Evolutionary conservation across 108 stramenopile genomes (phyloP).

Genomic region (Skeletonema tropicum): DNA sequence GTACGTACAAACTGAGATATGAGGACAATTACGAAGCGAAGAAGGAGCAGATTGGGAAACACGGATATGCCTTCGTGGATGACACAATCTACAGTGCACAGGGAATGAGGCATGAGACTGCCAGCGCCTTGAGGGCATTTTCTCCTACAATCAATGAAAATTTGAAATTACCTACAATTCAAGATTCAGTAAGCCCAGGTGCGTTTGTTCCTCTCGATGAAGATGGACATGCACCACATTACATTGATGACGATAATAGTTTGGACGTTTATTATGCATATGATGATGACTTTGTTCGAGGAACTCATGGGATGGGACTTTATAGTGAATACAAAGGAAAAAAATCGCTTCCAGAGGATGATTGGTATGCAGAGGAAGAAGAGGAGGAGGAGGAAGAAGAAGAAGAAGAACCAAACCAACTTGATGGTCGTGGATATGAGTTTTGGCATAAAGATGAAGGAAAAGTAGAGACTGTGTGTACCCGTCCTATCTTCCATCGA

Average conservation of each 20-base stretch:
- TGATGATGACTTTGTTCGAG: slow-evolving; percentile 56
- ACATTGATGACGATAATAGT: slow-evolving; percentile 17
- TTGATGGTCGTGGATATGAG: background rate
- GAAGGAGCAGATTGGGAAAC: background rate
- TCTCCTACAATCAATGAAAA: background rate
- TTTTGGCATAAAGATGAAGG: background rate
- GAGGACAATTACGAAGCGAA: background rate
- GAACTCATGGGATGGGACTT: slow-evolving; percentile 31
- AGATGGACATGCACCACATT: slow-evolving; percentile 5
- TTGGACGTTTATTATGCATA: slow-evolving; percentile 56
- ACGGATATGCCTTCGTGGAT: slow-evolving; percentile 3
- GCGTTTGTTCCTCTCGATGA: slow-evolving; percentile 1
- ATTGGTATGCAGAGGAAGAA: slow-evolving; percentile 16
- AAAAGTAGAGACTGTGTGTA: slow-evolving; percentile 36
- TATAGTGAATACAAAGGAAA: slow-evolving; percentile 1
- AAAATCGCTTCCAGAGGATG: slow-evolving; percentile 1
- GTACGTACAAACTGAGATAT: background rate
- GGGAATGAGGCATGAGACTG: background rate
- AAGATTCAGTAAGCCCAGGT: background rate
- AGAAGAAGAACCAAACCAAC: background rate
- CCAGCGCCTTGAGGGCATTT: background rate
- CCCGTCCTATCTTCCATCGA: slow-evolving; percentile 44
- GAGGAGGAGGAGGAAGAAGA: slow-evolving; percentile 6
- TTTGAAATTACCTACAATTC: background rate
- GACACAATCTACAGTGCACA: slow-evolving; percentile 5